Base-by-base conservation (phyloP, 129 eudicot species). In the Helianthus tuberosus region DNA sequence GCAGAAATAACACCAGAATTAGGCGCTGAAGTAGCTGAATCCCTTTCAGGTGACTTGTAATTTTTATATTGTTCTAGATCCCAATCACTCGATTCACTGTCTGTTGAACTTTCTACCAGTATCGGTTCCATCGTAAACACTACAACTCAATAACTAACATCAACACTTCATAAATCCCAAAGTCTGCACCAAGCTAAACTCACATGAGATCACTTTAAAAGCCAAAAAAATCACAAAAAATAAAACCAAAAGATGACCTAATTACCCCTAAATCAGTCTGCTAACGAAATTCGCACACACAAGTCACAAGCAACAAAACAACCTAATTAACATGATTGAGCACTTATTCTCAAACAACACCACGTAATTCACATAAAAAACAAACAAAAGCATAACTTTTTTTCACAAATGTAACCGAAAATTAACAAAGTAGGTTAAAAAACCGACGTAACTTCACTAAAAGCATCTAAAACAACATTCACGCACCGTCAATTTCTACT, bases 11-110 rank as follows among this genome's bases (percentile, higher is more conserved):
- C 25, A 47, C 84, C 75, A 25, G 63, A 12, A 70, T 47, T 75
- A 16, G 62, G 73, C 38, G 1, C n/a, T 43, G 94, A 76, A 61
- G 89, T 44, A 69, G 83, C 89, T 4, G 86, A 72, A 70, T 87
- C 93, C 78, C 20, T 60, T 47, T 59, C 48, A 15, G 74, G 59
- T 51, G 91, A 74, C 55, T 69, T 69, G 10, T 64, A 14, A 27
- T 67, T 63, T 48, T 73, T 77, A 70, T 85, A 83, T 11, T 51
- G 32, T 11, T 81, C 94, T 59, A 89, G 52, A 80, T 84, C 90
- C 83, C 92, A 84, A 39, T 84, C 84, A 75, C 80, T 83, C 1
- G 85, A 85, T 51, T 90, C 96, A 57, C 88, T 85, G 38, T 87
- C 96, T 11, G 91, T 72, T 1, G 94, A 90, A 75, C 85, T 78